Evolutionary conservation across 805 yeast genomes (phyloP).

Genomic region (Barnettozyma vustinii): DNA sequence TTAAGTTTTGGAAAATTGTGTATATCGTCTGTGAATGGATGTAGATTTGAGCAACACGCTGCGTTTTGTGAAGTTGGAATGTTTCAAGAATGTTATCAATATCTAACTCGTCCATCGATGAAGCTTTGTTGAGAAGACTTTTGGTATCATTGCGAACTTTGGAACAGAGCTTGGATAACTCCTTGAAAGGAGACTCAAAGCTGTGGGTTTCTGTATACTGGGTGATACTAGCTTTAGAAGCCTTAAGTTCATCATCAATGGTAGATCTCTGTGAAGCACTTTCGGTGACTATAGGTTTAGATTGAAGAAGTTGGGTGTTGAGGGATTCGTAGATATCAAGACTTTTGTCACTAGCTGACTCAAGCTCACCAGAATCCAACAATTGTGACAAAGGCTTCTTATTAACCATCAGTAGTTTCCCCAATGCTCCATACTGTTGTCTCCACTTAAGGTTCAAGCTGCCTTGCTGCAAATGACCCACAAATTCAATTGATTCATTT

Average conservation of each 20-base stretch:
- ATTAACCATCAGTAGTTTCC: constrained; percentile 8
- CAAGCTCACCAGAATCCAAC: constrained; percentile 23
- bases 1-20: constrained; percentile 28
- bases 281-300: constrained; percentile 31
- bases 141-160: constrained; percentile 22
- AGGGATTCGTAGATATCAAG: constrained; percentile 15
- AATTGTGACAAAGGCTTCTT: constrained; percentile 11
- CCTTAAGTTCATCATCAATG: constrained; percentile 38
- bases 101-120: constrained; percentile 16
- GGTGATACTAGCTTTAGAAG: constrained; percentile 34
- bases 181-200: constrained; percentile 15
- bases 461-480: constrained; percentile 35
- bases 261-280: constrained; percentile 32
- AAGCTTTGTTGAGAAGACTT: constrained; percentile 13
- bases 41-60: constrained; percentile 29
- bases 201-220: constrained; percentile 21
- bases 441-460: constrained; percentile 30
- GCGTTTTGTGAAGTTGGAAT: constrained; percentile 21
- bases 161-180: constrained; percentile 15
- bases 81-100: constrained; percentile 21
- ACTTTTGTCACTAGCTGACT: constrained; percentile 22
- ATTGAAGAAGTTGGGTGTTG: constrained; percentile 19
- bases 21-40: constrained; percentile 31
- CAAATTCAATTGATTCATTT: constrained; percentile 32
- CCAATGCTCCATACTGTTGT: constrained; percentile 10